Conservation (phyloP, 129 eudicot species). For the Cynara cardunculus region DNA sequence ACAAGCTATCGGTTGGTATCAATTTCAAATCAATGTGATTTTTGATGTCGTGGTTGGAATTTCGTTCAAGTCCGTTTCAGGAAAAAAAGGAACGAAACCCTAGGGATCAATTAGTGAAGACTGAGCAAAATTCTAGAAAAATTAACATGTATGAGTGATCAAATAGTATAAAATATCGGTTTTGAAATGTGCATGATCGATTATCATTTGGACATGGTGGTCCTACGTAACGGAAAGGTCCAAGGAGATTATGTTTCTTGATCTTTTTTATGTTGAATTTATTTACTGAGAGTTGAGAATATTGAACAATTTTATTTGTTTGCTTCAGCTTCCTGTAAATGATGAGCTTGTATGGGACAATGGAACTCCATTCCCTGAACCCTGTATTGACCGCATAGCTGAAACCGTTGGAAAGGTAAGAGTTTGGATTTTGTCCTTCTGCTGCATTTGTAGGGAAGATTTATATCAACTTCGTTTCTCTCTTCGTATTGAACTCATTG, state of each 20-base stretch:
- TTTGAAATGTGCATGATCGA: background rate
- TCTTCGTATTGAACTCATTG: background rate
- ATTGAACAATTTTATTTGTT: background rate
- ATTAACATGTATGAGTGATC: background rate
- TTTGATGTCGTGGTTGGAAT: background rate
- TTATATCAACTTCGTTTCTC: background rate
- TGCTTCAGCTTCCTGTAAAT: conserved; percentile 63
- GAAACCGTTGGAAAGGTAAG: conserved; percentile 87
- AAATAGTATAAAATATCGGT: background rate
- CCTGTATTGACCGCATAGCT: conserved; percentile 92
- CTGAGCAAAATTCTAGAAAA: background rate
- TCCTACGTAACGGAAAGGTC: background rate
- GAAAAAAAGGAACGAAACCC: conserved; percentile 17
- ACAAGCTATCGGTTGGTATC: background rate
- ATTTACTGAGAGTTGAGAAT: background rate
- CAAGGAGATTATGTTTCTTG: background rate
- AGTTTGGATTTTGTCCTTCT: background rate
- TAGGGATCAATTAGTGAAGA: conserved; percentile 16
- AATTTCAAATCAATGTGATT: background rate
- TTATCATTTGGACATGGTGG: background rate
- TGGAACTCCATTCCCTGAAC: conserved; percentile 89
- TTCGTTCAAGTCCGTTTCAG: background rate
- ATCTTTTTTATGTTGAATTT: background rate
- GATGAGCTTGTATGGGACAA: conserved; percentile 96
- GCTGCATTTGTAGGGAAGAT: background rate